These are phyloP conservation scores for Aeschynomene evenia DNA, from an alignment of 306 rosid species.

Conservation along the genomic window DNA sequence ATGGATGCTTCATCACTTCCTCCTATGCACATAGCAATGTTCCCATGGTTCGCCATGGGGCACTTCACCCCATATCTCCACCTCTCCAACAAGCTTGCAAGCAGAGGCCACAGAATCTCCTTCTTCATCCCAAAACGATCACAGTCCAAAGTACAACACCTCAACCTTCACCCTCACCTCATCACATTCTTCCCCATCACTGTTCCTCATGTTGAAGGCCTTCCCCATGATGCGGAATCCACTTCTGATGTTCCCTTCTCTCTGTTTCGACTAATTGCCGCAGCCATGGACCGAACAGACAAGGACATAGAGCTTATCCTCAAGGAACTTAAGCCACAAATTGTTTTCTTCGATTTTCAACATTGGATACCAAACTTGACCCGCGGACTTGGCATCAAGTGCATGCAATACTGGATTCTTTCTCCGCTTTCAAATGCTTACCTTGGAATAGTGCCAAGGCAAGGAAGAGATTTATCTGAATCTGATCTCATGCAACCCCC, in stretches of 20 bases:
- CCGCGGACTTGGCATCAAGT: slow-evolving; percentile 26
- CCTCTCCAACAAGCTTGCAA: slow-evolving; percentile 39
- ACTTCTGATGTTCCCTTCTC: slow-evolving; percentile 34
- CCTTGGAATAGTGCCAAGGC: neutral
- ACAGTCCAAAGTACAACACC: neutral
- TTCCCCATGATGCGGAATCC: slow-evolving; percentile 33
- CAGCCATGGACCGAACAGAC: slow-evolving; percentile 37
- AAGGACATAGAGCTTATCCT: slow-evolving; percentile 23
- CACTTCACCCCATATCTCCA: slow-evolving; percentile 31
- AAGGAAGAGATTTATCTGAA: neutral
- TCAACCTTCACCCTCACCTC: slow-evolving; percentile 28
- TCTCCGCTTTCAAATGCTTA: neutral
- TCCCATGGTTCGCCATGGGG: slow-evolving; percentile 44
- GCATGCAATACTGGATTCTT: neutral
- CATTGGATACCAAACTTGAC: slow-evolving; percentile 38
- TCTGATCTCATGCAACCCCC: slow-evolving; percentile 30
- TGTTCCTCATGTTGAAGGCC: slow-evolving; percentile 38
- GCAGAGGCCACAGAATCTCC: slow-evolving; percentile 33
- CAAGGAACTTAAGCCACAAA: slow-evolving; percentile 8
- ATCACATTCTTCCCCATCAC: slow-evolving; percentile 25
- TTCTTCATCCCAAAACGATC: slow-evolving; percentile 26
- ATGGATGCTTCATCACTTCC: neutral
- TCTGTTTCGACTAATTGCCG: neutral
- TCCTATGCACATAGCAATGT: neutral
- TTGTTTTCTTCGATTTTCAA: slow-evolving; percentile 33